Evolutionary conservation across 306 rosid genomes (phyloP).

Genomic region (Hippophae tibetana): DNA sequence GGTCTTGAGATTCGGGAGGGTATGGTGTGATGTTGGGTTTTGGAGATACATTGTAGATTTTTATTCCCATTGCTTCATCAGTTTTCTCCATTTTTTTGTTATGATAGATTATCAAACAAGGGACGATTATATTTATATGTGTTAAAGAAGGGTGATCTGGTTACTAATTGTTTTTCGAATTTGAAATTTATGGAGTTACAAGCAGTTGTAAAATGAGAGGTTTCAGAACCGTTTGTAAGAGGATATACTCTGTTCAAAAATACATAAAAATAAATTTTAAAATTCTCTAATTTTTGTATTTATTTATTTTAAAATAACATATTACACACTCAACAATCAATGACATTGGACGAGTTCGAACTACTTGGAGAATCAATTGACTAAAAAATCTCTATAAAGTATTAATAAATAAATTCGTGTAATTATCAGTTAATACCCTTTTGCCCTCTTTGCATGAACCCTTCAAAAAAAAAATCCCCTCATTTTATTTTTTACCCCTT

Average conservation of each 20-base stretch:
- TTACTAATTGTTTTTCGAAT: not conserved
- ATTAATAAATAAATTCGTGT: no score
- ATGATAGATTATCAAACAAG: not conserved
- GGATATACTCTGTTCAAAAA: not conserved
- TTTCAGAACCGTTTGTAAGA: not conserved
- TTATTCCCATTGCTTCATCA: slow-evolving; percentile 34
- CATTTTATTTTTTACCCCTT: no score
- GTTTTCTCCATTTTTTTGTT: not conserved
- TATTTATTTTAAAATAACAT: no score
- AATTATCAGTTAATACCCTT: no score
- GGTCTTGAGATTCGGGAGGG: not conserved
- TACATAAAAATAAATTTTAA: no score
- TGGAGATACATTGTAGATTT: slow-evolving; percentile 43
- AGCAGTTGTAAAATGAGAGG: slow-evolving; percentile 5
- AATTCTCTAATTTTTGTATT: no score
- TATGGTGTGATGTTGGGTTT: not conserved
- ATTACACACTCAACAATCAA: no score
- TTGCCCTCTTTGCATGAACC: no score
- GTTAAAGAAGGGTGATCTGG: not conserved
- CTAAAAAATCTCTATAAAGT: no score
- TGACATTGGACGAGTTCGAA: no score
- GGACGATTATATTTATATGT: not conserved
- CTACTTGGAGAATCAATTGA: no score
- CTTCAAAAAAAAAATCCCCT: no score
- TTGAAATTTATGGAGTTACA: slow-evolving; percentile 11